Percentiles rank a stretch among this genome's conserved stretches.
Evolutionary conservation across 495 filamentous ascomycete genomes (phyloP).

Genomic region (Hypomontagnella submonticulosa): DNA sequence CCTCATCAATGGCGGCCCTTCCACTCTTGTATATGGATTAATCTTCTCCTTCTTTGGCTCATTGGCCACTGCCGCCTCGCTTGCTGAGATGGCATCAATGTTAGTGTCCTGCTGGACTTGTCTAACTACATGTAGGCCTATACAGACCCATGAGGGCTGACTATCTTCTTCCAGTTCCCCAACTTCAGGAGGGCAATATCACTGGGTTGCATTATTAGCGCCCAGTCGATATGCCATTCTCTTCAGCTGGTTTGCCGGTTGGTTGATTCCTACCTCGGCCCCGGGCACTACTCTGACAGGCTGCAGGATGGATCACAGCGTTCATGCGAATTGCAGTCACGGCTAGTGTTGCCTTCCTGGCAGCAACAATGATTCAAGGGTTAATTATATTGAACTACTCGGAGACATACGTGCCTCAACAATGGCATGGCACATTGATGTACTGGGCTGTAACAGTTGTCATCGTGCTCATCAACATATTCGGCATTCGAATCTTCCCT

Average conservation of each 20-base stretch:
- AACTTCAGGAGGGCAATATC: constrained; percentile 58
- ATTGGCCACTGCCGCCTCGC: constrained; percentile 33
- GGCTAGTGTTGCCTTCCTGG: constrained; percentile 48
- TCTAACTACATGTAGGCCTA: too few species aligned
- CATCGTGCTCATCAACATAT: constrained; percentile 58
- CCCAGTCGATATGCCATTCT: constrained; percentile 53
- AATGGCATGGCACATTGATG: constrained; percentile 63
- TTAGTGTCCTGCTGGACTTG: constrained; percentile 24
- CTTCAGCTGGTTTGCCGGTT: constrained; percentile 58
- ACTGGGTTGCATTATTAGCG: constrained; percentile 59
- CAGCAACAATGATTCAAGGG: constrained; percentile 58
- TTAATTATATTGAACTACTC: constrained; percentile 57
- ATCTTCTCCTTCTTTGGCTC: constrained; percentile 43
- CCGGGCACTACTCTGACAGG: not conserved
- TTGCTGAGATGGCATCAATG: constrained; percentile 53
- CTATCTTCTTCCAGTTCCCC: constrained; percentile 42
- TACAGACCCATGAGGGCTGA: not conserved
- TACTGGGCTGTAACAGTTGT: constrained; percentile 58
- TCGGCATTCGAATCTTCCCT: constrained; percentile 55
- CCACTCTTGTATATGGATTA: constrained; percentile 25
- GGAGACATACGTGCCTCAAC: constrained; percentile 50
- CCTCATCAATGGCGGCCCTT: constrained; percentile 25
- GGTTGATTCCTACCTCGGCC: not conserved
- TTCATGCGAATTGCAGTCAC: constrained; percentile 46
- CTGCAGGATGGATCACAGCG: constrained; percentile 56